Conservation (phyloP, 257 asterid genomes). For the Solanum tarijense region DNA sequence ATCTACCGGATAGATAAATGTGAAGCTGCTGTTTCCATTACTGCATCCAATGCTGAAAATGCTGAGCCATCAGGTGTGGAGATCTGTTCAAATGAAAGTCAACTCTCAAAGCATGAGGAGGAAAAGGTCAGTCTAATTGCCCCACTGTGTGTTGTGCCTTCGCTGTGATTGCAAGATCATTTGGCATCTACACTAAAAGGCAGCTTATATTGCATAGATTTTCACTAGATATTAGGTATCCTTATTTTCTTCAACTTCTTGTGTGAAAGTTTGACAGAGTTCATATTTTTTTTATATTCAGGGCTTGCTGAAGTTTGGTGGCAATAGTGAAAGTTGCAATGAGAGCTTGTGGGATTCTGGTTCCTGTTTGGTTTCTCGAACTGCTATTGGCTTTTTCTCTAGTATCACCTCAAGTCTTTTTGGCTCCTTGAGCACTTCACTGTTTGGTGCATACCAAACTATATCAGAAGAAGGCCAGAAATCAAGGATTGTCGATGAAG, state of each 20-base stretch:
- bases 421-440: constrained; percentile 34
- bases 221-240: not conserved
- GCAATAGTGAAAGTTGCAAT: constrained; percentile 10
- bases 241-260: not conserved
- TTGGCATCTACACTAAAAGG: not conserved
- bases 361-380: constrained; percentile 48
- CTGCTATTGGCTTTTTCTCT: constrained; percentile 41
- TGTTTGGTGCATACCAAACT: constrained; percentile 30
- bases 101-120: constrained; percentile 14
- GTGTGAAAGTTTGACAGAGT: not conserved
- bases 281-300: constrained; percentile 2
- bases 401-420: constrained; percentile 49
- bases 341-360: constrained; percentile 10
- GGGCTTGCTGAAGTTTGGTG: constrained; percentile 31
- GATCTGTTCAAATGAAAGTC: constrained; percentile 23
- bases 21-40: constrained; percentile 31
- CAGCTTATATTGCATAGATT: not conserved
- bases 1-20: constrained; percentile 51
- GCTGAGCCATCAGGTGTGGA: constrained; percentile 35
- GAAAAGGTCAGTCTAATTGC: constrained; percentile 31
- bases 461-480: constrained; percentile 25
- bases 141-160: not conserved
- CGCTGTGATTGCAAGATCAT: not conserved
- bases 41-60: constrained; percentile 20
- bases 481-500: constrained; percentile 14